Evolutionary conservation across 495 filamentous ascomycete genomes (phyloP).

Genomic region (Xylaria cubensis): DNA sequence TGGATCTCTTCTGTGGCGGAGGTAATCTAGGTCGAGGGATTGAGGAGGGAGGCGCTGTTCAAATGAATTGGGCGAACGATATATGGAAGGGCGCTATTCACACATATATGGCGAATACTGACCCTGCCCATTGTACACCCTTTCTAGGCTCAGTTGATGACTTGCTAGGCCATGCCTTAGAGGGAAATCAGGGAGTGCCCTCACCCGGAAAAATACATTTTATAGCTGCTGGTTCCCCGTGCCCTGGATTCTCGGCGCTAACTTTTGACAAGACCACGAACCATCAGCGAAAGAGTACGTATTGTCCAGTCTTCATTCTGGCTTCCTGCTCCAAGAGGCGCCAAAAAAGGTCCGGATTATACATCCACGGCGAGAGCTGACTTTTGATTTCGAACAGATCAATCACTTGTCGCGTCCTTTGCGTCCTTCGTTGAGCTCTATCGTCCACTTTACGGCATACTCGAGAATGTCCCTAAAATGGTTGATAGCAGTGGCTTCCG

Average conservation of each 20-base stretch:
- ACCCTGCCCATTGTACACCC: conserved; percentile 45
- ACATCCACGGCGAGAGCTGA: neutral
- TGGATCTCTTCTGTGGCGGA: conserved; percentile 77
- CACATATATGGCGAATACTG: conserved; percentile 68
- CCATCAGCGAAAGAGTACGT: conserved; percentile 53
- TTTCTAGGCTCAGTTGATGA: conserved; percentile 76
- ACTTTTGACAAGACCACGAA: conserved; percentile 58
- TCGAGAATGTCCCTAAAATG: conserved; percentile 76
- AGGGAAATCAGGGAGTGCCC: conserved; percentile 59
- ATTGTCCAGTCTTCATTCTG: neutral
- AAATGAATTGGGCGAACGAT: conserved; percentile 70
- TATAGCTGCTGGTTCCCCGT: conserved; percentile 75
- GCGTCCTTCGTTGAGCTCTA: conserved; percentile 75
- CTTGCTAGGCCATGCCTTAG: conserved; percentile 61
- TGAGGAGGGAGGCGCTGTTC: conserved; percentile 70
- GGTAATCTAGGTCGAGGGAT: conserved; percentile 77
- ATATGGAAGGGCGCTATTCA: conserved; percentile 66
- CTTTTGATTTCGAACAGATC: conserved; percentile 45
- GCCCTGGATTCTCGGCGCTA: conserved; percentile 70
- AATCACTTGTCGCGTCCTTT: conserved; percentile 75
- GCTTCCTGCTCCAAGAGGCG: neutral
- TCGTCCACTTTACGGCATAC: conserved; percentile 69
- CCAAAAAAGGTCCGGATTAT: neutral
- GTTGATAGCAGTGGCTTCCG: conserved; percentile 48
- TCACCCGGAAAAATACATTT: conserved; percentile 67